A percentile compares a stretch with the other conserved stretches of the same genome.
These are phyloP conservation scores for Neodidymelliopsis sp. DNA, from an alignment of 2,329 filamentous ascomycete genomes.

Conservation along the genomic window DNA sequence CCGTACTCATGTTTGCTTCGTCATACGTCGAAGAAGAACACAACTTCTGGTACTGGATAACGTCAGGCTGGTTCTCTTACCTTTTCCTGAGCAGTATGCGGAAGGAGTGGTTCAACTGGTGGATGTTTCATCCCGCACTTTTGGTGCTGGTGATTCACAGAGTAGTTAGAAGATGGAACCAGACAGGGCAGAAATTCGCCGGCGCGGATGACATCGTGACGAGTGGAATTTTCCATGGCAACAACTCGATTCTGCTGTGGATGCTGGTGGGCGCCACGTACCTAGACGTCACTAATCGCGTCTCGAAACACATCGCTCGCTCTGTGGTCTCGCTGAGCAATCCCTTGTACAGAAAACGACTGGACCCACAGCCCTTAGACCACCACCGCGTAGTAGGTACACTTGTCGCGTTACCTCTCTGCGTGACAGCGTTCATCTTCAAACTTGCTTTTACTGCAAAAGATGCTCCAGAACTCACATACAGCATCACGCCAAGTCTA, in stretches of 20 bases:
- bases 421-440: slow-evolving; percentile 74
- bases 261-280: slow-evolving; percentile 74
- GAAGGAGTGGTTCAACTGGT: slow-evolving; percentile 34
- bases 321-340: slow-evolving; percentile 35
- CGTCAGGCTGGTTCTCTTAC: slow-evolving; percentile 70
- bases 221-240: slow-evolving; percentile 59
- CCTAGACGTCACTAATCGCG: slow-evolving; percentile 60
- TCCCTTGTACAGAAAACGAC: slow-evolving; percentile 15
- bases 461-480: slow-evolving; percentile 81
- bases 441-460: slow-evolving; percentile 88
- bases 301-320: slow-evolving; percentile 48
- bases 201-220: slow-evolving; percentile 89
- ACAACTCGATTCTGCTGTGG: slow-evolving; percentile 71
- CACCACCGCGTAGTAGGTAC: slow-evolving; percentile 41
- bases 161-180: slow-evolving; percentile 84
- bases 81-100: slow-evolving; percentile 53
- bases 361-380: slow-evolving; percentile 35
- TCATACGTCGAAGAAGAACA: slow-evolving; percentile 99
- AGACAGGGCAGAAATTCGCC: slow-evolving; percentile 95
- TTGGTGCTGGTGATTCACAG: slow-evolving; percentile 69
- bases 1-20: slow-evolving; percentile 94
- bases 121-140: slow-evolving; percentile 46
- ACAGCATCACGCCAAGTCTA: slow-evolving; percentile 49
- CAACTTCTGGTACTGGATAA: slow-evolving; percentile 96
- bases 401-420: slow-evolving; percentile 50